Percentiles rank a stretch among this genome's conserved stretches.
These are phyloP conservation scores for Penicillium paneum DNA, from an alignment of 2,329 filamentous ascomycete genomes.

Conservation along the genomic window DNA sequence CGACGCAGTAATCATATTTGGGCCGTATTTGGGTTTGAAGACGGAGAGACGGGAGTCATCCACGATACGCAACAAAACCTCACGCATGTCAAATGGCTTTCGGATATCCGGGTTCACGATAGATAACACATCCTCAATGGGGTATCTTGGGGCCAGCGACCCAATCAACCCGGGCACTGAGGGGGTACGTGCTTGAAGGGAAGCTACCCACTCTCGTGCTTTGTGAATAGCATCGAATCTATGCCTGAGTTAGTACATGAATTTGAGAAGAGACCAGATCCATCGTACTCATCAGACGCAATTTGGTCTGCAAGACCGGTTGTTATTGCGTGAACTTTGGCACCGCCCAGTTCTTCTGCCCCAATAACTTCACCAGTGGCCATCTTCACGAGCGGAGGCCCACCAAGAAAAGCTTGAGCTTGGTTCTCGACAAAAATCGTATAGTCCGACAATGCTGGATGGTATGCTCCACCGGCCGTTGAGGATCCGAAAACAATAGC, in stretches of 20 bases:
- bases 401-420: slow-evolving; percentile 46
- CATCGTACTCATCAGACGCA: slow-evolving; percentile 40
- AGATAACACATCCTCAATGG: slow-evolving; percentile 37
- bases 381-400: slow-evolving; percentile 47
- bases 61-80: slow-evolving; percentile 43
- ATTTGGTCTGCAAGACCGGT: slow-evolving; percentile 47
- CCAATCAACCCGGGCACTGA: slow-evolving; percentile 1
- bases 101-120: slow-evolving; percentile 42
- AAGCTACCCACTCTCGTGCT: slow-evolving; percentile 38
- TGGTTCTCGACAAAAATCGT: slow-evolving; percentile 45
- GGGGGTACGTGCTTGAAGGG: slow-evolving; percentile 15
- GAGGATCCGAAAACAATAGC: slow-evolving; percentile 47
- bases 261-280: background rate
- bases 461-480: slow-evolving; percentile 44
- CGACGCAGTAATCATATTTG: slow-evolving; percentile 39
- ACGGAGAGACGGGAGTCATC: slow-evolving; percentile 40
- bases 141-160: slow-evolving; percentile 30
- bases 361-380: slow-evolving; percentile 45
- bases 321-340: slow-evolving; percentile 39
- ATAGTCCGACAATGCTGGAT: slow-evolving; percentile 44
- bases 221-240: slow-evolving; percentile 43
- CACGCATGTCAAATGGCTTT: slow-evolving; percentile 39
- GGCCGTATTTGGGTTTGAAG: slow-evolving; percentile 45
- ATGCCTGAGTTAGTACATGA: background rate
- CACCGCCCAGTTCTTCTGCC: slow-evolving; percentile 45